Evolutionary conservation across 2,329 filamentous ascomycete genomes (phyloP).

Genomic region (Sclerotinia nivalis): DNA sequence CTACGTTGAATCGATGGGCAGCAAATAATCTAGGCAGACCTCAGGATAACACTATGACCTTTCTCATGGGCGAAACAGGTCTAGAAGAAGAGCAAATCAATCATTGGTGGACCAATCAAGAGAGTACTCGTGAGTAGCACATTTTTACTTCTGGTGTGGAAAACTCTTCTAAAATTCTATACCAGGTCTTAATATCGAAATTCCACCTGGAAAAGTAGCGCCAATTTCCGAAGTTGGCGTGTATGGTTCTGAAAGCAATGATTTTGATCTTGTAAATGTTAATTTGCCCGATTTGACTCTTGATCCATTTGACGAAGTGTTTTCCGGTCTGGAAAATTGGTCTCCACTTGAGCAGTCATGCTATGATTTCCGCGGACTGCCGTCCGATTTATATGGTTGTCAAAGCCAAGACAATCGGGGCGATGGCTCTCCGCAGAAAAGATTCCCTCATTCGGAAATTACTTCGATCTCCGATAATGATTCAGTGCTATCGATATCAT

Average conservation of each 20-base stretch:
- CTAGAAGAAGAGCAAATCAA: constrained; percentile 30
- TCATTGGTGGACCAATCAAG: constrained; percentile 27
- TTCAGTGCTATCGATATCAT: constrained; percentile 20
- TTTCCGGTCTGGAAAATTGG: neutral
- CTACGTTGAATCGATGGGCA: constrained; percentile 28
- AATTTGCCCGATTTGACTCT: neutral
- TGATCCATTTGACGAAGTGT: neutral
- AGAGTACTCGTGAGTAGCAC: constrained; percentile 16
- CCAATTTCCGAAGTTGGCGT: neutral
- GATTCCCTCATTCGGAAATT: neutral
- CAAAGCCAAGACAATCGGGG: neutral
- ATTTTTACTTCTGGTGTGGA: neutral
- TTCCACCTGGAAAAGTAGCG: neutral
- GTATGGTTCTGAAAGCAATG: neutral
- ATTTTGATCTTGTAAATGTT: neutral
- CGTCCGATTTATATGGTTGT: neutral
- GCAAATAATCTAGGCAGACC: constrained; percentile 24
- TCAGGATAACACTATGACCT: constrained; percentile 21
- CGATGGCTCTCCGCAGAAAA: neutral
- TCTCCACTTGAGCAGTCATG: neutral
- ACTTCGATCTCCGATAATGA: constrained; percentile 22
- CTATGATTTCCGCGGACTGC: neutral
- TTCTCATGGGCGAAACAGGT: constrained; percentile 27
- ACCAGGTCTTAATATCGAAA: neutral
- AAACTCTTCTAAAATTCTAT: neutral